Base-by-base conservation (phyloP, 2,329 filamentous ascomycete species). In the Alternaria viburni region DNA sequence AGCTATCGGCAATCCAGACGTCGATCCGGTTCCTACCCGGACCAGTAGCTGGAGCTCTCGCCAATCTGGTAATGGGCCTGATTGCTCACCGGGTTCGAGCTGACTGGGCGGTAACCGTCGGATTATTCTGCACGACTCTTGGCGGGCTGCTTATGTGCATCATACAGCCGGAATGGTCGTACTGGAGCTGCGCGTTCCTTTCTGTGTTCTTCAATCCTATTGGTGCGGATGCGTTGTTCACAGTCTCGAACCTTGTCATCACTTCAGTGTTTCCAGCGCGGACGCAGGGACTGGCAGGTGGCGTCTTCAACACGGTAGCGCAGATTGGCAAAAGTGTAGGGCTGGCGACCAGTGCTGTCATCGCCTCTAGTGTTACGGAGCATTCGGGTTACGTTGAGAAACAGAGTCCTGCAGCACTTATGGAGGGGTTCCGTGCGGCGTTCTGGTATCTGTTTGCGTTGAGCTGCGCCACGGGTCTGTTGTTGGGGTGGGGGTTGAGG, bases 111-210 rank as follows among this genome's bases (percentile, higher is more conserved):
- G 79, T 86, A 2, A 67, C 82, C 5, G 60, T 80, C 7, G 81
- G 68, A 6, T 64, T 69, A 2, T 46, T 49, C 1, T 56, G 77
- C 25, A 73, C 70, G 0, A 61, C 69, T 7, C 66, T 80, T 3
- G 80, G 80, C 0, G 81, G 82, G 0, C 66, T 86, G 3, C 54
- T 57, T 15, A 57, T 57, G 45, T 45, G 44, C 28, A 65, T 84
- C 17, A 77, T 83, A 15, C 75, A 82, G 19, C 81, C 82, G 0
- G 64, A 71, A 1, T 84, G 81, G 80, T 77, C 77, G 1, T 87
- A 85, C 73, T 87, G 84, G 83, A 74, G 74, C 15, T 79, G 75
- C 51, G 80, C 78, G 1, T 85, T 85, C 60, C 76, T 79, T 13
- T 81, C 82, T 0, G 79, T 83, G 15, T 67, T 81, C 3, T 72